Base-by-base conservation (phyloP, 164 flowering plant genomes). In the Nelumbo lutea region DNA sequence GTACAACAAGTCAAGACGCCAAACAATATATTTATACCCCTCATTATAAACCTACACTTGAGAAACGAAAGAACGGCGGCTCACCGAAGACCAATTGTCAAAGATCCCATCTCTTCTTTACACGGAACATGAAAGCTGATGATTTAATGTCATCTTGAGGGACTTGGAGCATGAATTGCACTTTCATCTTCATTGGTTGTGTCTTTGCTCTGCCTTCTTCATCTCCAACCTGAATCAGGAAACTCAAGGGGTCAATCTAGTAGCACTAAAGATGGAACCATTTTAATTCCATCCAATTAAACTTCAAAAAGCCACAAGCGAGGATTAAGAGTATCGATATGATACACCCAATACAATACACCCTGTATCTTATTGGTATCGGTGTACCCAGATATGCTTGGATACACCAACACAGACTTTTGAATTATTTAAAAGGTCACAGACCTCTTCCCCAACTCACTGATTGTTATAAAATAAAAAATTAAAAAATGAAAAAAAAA, bases 21-120 rank as follows among this genome's bases (percentile, higher is more conserved):
- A 53, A 7, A 53, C 14, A 13, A 14, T 11, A 53, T 53, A 10
- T 11, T 53, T 14, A 27, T 27, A 27, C 27, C 27, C 0, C 27
- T 27, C n/a, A 11, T 53, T 53, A 11, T 13, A 3, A 11, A 53
- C 11, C n/a, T 10, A 53, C 4, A 53, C 11, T 13, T 11, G 57
- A 53, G 57, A 53, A 53, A 14, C 11, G 11, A 53, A 11, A 53
- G 11, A 53, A 53, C 11, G 57, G 14, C 14, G 57, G 14, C 14
- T 53, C 57, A 53, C 15, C 57, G 11, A 53, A 15, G 3, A 13
- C 57, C 14, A 9, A 53, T 2, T 11, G 11, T 13, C 14, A 93
- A 56, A 95, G 57, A 70, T 95, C 99, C 96, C 96, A 92, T 72
- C 99, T 83, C 83, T 95, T 95, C 78, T 95, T 95, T 9, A 89